phyloP scores from a whole-genome alignment of 1,139 yeast genomes.

The Lizanozyma gosingica region DNA sequence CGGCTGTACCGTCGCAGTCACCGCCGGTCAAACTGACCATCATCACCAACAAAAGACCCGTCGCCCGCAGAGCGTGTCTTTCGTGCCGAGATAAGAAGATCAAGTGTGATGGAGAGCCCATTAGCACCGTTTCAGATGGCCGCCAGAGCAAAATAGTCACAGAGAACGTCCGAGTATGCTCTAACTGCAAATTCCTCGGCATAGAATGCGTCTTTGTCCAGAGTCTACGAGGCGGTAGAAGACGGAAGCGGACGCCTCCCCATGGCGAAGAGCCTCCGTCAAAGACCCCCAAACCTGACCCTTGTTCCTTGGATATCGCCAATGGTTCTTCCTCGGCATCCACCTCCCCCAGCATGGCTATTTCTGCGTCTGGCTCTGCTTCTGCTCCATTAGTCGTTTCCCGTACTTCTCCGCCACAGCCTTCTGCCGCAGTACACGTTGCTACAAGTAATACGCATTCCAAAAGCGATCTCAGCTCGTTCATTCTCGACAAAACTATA shows the following conservation, averaged over 20 bases:
- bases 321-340: not conserved
- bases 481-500: slow-evolving; percentile 1
- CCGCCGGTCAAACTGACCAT: not conserved
- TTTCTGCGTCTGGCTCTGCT: slow-evolving; percentile 5
- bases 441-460: not conserved
- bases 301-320: slow-evolving; percentile 1
- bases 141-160: slow-evolving; percentile 8
- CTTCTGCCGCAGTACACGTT: not conserved
- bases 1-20: too few species aligned
- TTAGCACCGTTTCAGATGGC: slow-evolving; percentile 14
- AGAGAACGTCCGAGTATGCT: slow-evolving; percentile 23
- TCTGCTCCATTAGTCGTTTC: too few species aligned
- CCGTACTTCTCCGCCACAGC: not conserved
- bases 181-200: slow-evolving; percentile 43
- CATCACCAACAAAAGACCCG: slow-evolving; percentile 16
- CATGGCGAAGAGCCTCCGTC: not conserved
- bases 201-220: slow-evolving; percentile 50
- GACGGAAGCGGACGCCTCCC: slow-evolving; percentile 22
- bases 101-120: slow-evolving; percentile 54
- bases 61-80: slow-evolving; percentile 53
- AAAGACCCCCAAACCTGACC: not conserved
- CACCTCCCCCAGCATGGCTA: slow-evolving; percentile 6
- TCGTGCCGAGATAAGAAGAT: slow-evolving; percentile 56
- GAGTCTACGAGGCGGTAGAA: slow-evolving; percentile 50
- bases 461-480: slow-evolving; percentile 1